Evolutionary conservation across 2,329 filamentous ascomycete genomes (phyloP), one percentile per base, ranked within the genome.

Genomic region (Claviceps spartinae): DNA sequence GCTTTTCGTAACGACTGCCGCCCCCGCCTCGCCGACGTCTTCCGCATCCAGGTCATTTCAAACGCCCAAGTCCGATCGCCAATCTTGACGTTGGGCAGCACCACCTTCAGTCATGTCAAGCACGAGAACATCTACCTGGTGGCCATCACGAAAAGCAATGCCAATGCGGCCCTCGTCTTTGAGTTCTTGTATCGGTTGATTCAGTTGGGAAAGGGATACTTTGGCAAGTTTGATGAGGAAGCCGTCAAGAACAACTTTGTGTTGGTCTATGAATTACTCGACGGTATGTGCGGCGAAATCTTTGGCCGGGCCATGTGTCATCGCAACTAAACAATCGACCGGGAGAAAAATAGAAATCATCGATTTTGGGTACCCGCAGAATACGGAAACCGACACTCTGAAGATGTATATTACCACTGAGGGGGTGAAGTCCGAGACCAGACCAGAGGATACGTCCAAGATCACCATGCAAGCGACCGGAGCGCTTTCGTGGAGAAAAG

Each of bases 401-500:
- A 98, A 98, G 72, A 97, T 97, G 91, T 98, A 98, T 76, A 98
- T 98, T 64, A 98, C 94, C 44, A 98, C 93, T 38, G 93, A 98
- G 72, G 93, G 93, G 54, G 91, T 98, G 71, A 96, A 96, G 70
- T 94, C 89, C 36, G 89, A 89, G 67, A 75, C 82, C 59, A 83
- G 79, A 59, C 85, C 83, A 71, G 88, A 95, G 66, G 91, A 98
- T 68, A 96, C 91, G 49, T 91, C 89, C 59, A 93, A 91, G 67
- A 98, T 98, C 69, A 98, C 93, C 26, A 96, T 97, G 90, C 93
- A 98, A 73, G 94, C 93, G 13, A 98, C 93, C 0, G 93, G 94
- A 42, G 93, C 93, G 5, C 78, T 96, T 43, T 97, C 93, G 47
- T 98, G 94, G 93, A 82, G 94, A 61, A 87, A 95, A 64, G 87